Evolutionary conservation across 2,329 filamentous ascomycete species (phyloP).

Genomic region (Trichoderma semiorbis): DNA sequence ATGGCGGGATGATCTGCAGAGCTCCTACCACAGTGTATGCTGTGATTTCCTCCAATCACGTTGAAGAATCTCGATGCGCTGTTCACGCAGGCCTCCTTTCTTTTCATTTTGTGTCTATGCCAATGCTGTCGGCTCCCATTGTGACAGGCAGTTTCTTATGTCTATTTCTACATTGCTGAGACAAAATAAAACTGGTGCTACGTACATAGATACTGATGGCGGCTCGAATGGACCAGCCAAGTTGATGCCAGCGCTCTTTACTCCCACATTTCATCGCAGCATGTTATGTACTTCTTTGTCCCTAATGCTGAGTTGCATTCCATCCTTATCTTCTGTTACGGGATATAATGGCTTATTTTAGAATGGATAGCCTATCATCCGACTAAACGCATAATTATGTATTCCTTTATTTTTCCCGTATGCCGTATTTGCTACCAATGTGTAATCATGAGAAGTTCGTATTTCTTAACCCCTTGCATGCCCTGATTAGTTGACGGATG

Average conservation of each 20-base stretch:
- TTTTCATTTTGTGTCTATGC: neutral
- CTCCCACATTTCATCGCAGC: neutral
- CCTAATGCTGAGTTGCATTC: neutral
- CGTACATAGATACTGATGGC: neutral
- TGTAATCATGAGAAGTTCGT: neutral
- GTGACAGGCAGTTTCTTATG: neutral
- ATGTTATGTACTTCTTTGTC: neutral
- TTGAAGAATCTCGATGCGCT: neutral
- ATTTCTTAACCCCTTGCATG: neutral
- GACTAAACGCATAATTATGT: neutral
- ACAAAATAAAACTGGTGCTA: neutral
- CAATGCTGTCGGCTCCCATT: neutral
- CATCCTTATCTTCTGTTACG: neutral
- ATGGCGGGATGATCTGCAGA: neutral
- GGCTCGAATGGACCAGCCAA: neutral
- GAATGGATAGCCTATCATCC: neutral
- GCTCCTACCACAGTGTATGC: neutral
- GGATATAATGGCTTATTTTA: neutral
- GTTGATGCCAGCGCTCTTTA: neutral
- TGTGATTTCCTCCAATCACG: neutral
- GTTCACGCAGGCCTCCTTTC: neutral
- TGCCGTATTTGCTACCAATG: neutral
- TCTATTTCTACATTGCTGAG: neutral
- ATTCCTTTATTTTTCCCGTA: neutral
- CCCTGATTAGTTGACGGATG: neutral